These are phyloP conservation scores for Xanthoconium stramineum DNA, from an alignment of 768 basidiomycete species.

Conservation along the genomic window DNA sequence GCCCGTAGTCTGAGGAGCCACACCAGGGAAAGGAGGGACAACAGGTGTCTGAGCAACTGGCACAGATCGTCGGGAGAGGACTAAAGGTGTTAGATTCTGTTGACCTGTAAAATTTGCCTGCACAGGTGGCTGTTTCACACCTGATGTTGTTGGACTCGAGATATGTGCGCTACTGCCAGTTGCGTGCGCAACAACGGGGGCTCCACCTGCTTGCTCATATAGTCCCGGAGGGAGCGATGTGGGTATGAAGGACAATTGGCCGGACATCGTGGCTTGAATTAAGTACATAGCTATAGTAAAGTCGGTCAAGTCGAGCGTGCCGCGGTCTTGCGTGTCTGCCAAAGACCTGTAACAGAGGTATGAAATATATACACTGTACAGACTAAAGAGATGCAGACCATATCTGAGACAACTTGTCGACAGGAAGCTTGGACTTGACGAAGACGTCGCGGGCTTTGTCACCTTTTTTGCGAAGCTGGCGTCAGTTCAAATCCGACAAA, in stretches of 20 bases:
- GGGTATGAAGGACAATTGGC: constrained; percentile 69
- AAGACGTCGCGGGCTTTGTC: constrained; percentile 90
- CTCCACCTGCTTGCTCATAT: constrained; percentile 76
- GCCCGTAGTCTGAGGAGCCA: constrained; percentile 23
- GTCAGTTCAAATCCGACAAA: neutral
- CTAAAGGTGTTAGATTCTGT: constrained; percentile 22
- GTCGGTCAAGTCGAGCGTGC: constrained; percentile 83
- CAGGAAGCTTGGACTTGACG: constrained; percentile 82
- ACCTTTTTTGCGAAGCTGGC: constrained; percentile 35
- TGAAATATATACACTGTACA: neutral
- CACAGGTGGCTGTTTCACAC: constrained; percentile 63
- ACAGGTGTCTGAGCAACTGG: constrained; percentile 19
- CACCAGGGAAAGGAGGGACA: constrained; percentile 29
- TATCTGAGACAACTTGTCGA: constrained; percentile 87
- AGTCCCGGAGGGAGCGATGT: constrained; percentile 73
- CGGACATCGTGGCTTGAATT: constrained; percentile 89
- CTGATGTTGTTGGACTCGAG: constrained; percentile 52
- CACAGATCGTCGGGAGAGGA: constrained; percentile 22
- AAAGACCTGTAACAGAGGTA: constrained; percentile 59
- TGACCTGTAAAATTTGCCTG: constrained; percentile 50
- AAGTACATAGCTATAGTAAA: constrained; percentile 97
- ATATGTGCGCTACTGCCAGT: constrained; percentile 59
- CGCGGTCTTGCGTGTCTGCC: constrained; percentile 92
- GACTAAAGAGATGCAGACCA: constrained; percentile 53
- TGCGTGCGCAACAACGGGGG: constrained; percentile 43